Conservation (phyloP, 129 eudicot genomes). For the Helianthus annuus region DNA sequence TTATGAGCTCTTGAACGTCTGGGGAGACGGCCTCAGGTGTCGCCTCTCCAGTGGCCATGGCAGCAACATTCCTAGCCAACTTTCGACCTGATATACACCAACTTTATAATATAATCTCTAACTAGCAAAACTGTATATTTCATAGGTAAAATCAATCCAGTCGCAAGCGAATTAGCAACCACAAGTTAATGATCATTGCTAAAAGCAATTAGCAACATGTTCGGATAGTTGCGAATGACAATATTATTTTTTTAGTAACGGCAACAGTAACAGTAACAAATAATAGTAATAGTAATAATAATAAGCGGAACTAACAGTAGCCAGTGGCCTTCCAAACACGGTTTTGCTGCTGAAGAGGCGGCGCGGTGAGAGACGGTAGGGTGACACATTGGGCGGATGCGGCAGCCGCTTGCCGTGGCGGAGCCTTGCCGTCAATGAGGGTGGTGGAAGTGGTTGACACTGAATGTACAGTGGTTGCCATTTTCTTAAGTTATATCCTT, state of each 20-base stretch:
- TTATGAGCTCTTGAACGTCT: slow-evolving; percentile 62
- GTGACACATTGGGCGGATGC: slow-evolving; percentile 58
- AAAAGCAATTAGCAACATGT: neutral
- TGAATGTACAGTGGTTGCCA: slow-evolving; percentile 65
- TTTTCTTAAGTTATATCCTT: slow-evolving; percentile 13
- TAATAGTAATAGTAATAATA: neutral
- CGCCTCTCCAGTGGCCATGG: slow-evolving; percentile 85
- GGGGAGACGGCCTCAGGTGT: slow-evolving; percentile 48
- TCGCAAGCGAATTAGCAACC: too few species aligned
- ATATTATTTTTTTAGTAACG: slow-evolving; percentile 41
- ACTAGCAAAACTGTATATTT: too few species aligned
- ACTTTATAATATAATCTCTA: neutral
- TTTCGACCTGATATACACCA: slow-evolving; percentile 53
- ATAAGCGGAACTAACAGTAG: slow-evolving; percentile 52
- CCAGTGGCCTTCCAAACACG: slow-evolving; percentile 61
- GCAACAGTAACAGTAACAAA: slow-evolving; percentile 24
- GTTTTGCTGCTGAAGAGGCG: slow-evolving; percentile 40
- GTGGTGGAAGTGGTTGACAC: slow-evolving; percentile 52
- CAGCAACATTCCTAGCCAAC: slow-evolving; percentile 74
- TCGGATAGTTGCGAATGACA: neutral
- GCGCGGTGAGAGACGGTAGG: slow-evolving; percentile 62
- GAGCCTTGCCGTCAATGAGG: slow-evolving; percentile 46
- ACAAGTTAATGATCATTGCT: neutral
- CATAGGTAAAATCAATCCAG: too few species aligned
- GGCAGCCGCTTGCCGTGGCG: slow-evolving; percentile 48